Evolutionary conservation across 352 stramenopile species (phyloP).

Genomic region (Thalassiosira livingstoniorum): DNA sequence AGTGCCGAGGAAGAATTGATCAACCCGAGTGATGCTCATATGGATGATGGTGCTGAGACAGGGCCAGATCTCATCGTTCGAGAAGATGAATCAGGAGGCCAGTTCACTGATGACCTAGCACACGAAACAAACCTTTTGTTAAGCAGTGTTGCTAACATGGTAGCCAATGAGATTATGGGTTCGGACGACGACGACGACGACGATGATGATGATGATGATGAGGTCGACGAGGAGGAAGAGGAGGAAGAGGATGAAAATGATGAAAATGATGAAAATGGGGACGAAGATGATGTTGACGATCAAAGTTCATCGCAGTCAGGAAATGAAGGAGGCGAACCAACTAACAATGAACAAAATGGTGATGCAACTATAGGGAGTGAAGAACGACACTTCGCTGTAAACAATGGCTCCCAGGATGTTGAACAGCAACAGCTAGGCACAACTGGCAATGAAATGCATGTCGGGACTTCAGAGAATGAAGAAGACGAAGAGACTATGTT

Average conservation of each 20-base stretch:
- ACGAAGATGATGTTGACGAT: slow-evolving; percentile 28
- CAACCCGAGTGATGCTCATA: too few relatives aligned
- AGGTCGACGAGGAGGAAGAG: slow-evolving; percentile 24
- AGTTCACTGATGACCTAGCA: slow-evolving; percentile 1
- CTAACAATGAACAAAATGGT: slow-evolving; percentile 22
- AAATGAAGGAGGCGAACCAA: slow-evolving; percentile 25
- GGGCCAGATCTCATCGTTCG: background rate
- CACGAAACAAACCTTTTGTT: slow-evolving; percentile 25
- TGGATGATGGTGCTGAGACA: too few relatives aligned
- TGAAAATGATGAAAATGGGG: slow-evolving; percentile 20
- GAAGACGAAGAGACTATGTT: slow-evolving; percentile 66
- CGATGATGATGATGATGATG: slow-evolving; percentile 43
- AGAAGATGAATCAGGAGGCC: background rate
- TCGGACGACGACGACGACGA: slow-evolving; percentile 32
- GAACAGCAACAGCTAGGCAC: slow-evolving; percentile 21
- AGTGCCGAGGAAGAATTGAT: too few relatives aligned
- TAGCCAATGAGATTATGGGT: slow-evolving; percentile 8
- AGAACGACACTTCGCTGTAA: background rate
- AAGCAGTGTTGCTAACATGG: slow-evolving; percentile 32
- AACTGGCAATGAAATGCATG: slow-evolving; percentile 46
- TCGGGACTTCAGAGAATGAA: slow-evolving; percentile 45
- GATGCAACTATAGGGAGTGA: slow-evolving; percentile 22
- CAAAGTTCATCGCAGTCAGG: slow-evolving; percentile 20
- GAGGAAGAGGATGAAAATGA: slow-evolving; percentile 38
- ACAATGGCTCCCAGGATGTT: slow-evolving; percentile 25